Evolutionary conservation across 331 rosid species (phyloP).

Genomic region (Ulmus americana): DNA sequence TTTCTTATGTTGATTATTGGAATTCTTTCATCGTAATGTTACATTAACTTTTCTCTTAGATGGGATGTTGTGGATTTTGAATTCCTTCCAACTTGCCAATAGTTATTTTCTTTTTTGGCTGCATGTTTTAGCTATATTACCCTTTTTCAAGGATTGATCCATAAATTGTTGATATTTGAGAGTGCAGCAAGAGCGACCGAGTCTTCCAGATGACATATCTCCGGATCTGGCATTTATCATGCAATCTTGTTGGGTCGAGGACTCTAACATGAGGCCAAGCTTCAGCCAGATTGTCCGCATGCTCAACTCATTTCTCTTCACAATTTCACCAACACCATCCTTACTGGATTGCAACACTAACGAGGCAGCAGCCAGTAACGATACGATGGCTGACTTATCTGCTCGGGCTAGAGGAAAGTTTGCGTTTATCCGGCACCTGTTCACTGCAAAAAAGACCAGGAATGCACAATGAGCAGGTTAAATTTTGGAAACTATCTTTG

Average conservation of each 20-base stretch:
- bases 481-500: slow-evolving; percentile 23
- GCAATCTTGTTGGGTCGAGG: slow-evolving; percentile 97
- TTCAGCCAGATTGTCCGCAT: slow-evolving; percentile 85
- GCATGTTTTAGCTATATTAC: too few relatives aligned
- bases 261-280: slow-evolving; percentile 80
- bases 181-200: slow-evolving; percentile 93
- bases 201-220: slow-evolving; percentile 66
- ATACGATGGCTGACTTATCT: slow-evolving; percentile 60
- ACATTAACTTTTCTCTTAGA: not conserved
- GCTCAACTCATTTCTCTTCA: slow-evolving; percentile 76
- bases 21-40: not conserved
- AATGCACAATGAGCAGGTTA: slow-evolving; percentile 50
- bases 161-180: slow-evolving; percentile 28
- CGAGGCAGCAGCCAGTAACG: slow-evolving; percentile 53
- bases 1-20: not conserved
- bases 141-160: not conserved
- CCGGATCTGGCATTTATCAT: slow-evolving; percentile 78
- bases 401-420: slow-evolving; percentile 74
- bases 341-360: slow-evolving; percentile 37
- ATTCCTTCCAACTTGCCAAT: not conserved
- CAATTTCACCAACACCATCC: slow-evolving; percentile 56
- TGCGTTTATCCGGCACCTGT: slow-evolving; percentile 77
- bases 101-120: too few relatives aligned
- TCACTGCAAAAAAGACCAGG: slow-evolving; percentile 75
- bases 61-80: not conserved